Conservation (phyloP, 257 asterid species). For the Solanum peruvianum region DNA sequence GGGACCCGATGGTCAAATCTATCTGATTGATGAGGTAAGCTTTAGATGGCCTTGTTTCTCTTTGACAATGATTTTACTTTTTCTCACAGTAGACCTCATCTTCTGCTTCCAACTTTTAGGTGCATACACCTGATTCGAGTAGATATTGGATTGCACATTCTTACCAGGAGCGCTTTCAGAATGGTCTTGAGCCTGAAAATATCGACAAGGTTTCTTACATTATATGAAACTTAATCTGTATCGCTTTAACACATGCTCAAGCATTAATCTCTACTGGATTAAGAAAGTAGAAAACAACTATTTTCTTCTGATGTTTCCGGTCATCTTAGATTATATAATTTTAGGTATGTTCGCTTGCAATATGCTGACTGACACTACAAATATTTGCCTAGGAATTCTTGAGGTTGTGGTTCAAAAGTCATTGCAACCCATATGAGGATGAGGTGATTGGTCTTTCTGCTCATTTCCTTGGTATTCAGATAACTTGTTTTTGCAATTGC, state of each 20-base stretch:
- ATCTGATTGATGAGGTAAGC: conserved; percentile 77
- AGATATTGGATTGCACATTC: conserved; percentile 85
- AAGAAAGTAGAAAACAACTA: background rate
- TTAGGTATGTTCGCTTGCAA: background rate
- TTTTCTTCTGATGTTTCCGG: background rate
- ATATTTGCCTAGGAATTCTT: conserved; percentile 62
- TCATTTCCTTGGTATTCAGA: background rate
- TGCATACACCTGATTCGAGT: conserved; percentile 97
- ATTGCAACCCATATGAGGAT: conserved; percentile 85
- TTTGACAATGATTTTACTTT: background rate
- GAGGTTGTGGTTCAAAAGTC: conserved; percentile 91
- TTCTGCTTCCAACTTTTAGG: conserved; percentile 25
- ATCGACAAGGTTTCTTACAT: conserved; percentile 67
- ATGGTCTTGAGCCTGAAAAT: conserved; percentile 86
- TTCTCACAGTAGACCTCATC: background rate
- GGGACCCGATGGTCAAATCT: conserved; percentile 67
- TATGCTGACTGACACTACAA: conserved; percentile 11
- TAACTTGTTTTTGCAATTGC: background rate
- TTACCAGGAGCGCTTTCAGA: conserved; percentile 52
- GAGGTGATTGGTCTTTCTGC: conserved; percentile 28
- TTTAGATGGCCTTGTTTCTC: background rate
- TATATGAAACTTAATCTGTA: background rate
- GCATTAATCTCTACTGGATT: background rate
- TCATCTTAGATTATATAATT: background rate
- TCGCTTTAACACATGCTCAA: background rate